phyloP scores from a whole-genome alignment of 2,329 filamentous ascomycete genomes.

The Apiospora hydei region DNA sequence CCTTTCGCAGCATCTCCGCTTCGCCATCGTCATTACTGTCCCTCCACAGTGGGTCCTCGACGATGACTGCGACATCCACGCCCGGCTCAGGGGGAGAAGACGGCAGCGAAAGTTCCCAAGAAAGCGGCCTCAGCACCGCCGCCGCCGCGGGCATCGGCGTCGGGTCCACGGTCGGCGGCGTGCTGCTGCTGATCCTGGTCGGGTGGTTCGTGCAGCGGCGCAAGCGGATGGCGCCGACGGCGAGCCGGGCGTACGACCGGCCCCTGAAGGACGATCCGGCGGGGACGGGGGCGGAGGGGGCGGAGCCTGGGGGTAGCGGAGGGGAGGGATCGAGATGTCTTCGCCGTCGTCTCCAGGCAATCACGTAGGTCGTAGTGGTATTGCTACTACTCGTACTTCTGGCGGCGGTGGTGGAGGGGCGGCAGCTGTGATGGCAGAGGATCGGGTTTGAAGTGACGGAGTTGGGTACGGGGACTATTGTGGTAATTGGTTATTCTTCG shows the following conservation, averaged over 20 bases:
- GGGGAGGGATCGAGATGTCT: not conserved
- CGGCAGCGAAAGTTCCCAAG: not conserved
- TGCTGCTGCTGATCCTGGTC: slow-evolving; percentile 25
- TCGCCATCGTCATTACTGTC: no score
- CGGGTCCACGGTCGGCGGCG: slow-evolving; percentile 24
- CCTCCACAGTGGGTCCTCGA: not conserved
- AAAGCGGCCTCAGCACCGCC: slow-evolving; percentile 24
- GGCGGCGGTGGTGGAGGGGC: not conserved
- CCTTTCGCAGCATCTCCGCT: not conserved
- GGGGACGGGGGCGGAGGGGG: not conserved
- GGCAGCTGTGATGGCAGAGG: not conserved
- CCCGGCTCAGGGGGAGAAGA: not conserved
- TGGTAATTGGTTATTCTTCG: not conserved
- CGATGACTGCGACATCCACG: not conserved
- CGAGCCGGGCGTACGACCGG: slow-evolving; percentile 19
- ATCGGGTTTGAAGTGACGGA: not conserved
- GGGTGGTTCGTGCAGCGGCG: slow-evolving; percentile 21
- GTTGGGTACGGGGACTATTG: not conserved
- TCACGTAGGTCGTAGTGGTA: no score
- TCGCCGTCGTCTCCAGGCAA: no score
- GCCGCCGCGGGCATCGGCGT: slow-evolving; percentile 26
- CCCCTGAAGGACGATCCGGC: not conserved
- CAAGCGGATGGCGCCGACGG: slow-evolving; percentile 11
- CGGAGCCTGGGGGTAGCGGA: not conserved
- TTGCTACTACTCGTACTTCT: not conserved